These are phyloP conservation scores for Leccinum aurantiacum DNA, from an alignment of 768 basidiomycete species.

Conservation along the genomic window DNA sequence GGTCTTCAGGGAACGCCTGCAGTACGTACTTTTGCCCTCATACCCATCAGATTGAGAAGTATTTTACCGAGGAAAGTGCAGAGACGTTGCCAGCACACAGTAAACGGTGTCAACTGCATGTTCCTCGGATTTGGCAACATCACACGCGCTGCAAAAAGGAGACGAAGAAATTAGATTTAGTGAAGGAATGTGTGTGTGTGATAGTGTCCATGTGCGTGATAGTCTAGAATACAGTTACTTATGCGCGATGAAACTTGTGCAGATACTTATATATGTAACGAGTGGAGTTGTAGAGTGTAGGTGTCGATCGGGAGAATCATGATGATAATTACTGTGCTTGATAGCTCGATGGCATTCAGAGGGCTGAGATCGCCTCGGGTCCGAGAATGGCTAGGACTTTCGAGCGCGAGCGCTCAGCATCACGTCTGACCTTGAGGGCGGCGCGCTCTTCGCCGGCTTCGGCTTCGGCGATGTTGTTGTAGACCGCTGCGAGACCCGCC, in stretches of 20 bases:
- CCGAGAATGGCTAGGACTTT: slow-evolving; percentile 9
- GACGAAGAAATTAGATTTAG: background rate
- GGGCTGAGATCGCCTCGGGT: slow-evolving; percentile 1
- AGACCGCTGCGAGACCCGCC: slow-evolving; percentile 2
- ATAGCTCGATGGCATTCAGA: background rate
- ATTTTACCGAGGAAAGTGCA: too few relatives aligned
- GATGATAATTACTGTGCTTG: background rate
- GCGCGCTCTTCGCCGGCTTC: slow-evolving; percentile 2
- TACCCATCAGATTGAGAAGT: too few relatives aligned
- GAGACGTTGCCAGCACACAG: too few relatives aligned
- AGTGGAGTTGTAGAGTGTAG: background rate
- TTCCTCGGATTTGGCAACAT: background rate
- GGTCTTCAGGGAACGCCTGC: too few relatives aligned
- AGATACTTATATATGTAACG: background rate
- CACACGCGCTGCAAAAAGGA: background rate
- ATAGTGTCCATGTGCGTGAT: background rate
- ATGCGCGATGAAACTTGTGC: background rate
- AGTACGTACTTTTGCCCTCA: too few relatives aligned
- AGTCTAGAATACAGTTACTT: background rate
- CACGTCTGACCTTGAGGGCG: slow-evolving; percentile 11
- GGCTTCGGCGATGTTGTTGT: background rate
- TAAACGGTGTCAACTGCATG: background rate
- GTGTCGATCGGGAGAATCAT: background rate
- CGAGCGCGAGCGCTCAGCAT: slow-evolving; percentile 7
- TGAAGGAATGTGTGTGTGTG: background rate